Conservation (phyloP, 768 basidiomycete genomes). For the Royoungia palumana region DNA sequence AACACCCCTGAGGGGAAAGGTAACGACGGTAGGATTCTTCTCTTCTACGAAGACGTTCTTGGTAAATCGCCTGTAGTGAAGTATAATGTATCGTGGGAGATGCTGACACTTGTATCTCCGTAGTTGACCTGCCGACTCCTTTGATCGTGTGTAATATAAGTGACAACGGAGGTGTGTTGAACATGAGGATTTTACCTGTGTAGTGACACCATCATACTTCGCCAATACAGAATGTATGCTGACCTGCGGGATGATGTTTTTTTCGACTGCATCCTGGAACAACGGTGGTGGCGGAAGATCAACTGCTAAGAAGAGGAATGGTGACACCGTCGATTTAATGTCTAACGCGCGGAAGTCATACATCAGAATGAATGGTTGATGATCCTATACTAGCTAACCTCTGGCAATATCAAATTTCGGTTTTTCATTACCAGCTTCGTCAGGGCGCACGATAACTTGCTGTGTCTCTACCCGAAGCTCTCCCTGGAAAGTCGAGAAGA, state of each 20-base stretch:
- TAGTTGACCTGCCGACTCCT: constrained; percentile 81
- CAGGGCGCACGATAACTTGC: constrained; percentile 82
- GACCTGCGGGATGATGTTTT: constrained; percentile 99
- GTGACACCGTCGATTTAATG: constrained; percentile 79
- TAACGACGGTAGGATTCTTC: constrained; percentile 98
- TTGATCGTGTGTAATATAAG: constrained; percentile 31
- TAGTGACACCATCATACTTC: constrained; percentile 91
- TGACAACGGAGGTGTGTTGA: constrained; percentile 12
- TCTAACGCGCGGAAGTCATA: constrained; percentile 47
- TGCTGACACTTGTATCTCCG: constrained; percentile 87
- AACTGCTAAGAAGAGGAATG: constrained; percentile 93
- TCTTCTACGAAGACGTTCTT: constrained; percentile 97
- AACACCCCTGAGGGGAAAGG: constrained; percentile 90
- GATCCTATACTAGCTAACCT: constrained; percentile 51
- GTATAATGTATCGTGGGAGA: constrained; percentile 88
- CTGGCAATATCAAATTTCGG: constrained; percentile 93
- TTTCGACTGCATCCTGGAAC: constrained; percentile 94
- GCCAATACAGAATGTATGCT: constrained; percentile 84
- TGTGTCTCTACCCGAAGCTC: constrained; percentile 91
- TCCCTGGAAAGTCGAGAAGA: constrained; percentile 93
- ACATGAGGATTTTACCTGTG: constrained; percentile 58
- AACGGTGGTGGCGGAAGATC: constrained; percentile 97
- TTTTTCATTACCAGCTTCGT: constrained; percentile 70
- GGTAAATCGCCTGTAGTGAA: constrained; percentile 95
- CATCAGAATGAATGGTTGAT: constrained; percentile 11